A percentile compares a stretch with the other conserved stretches of the same genome.
phyloP scores from a whole-genome alignment of 305 asterid genomes.

The Fraxinus velutina region DNA sequence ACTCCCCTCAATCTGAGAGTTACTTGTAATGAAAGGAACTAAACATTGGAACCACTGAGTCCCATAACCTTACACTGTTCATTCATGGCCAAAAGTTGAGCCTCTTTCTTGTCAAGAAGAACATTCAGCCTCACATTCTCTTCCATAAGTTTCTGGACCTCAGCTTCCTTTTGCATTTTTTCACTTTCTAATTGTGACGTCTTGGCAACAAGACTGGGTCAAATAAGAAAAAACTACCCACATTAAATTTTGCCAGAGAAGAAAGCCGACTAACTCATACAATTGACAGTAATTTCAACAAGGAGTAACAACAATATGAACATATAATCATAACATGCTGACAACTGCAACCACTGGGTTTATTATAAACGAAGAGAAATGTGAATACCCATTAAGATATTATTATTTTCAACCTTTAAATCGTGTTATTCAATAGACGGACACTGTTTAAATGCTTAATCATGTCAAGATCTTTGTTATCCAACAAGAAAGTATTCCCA shows the following conservation, averaged over 20 bases:
- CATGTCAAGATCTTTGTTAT: not conserved
- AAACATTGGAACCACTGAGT: conserved; percentile 52
- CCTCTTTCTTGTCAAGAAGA: conserved; percentile 90
- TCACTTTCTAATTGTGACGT: conserved; percentile 75
- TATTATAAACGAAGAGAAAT: not conserved
- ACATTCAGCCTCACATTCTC: conserved; percentile 68
- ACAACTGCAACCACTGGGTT: not conserved
- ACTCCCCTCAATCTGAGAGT: not conserved
- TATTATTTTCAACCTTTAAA: not conserved
- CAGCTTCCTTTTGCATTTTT: conserved; percentile 81
- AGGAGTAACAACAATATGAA: not conserved
- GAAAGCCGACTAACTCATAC: not conserved
- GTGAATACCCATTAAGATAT: not conserved
- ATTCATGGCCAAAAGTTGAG: conserved; percentile 92
- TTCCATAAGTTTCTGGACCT: conserved; percentile 89
- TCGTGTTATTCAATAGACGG: not conserved
- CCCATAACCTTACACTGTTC: conserved; percentile 98
- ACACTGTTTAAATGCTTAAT: not conserved
- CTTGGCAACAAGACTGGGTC: conserved; percentile 72
- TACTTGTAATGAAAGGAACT: conserved; percentile 8
- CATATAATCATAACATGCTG: not conserved
- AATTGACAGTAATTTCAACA: not conserved
- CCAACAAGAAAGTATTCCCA: not conserved
- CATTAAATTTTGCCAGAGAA: conserved; percentile 12
- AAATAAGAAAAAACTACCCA: conserved; percentile 24